Evolutionary conservation across 306 rosid genomes (phyloP).

Genomic region (Lathyrus oleraceus): DNA sequence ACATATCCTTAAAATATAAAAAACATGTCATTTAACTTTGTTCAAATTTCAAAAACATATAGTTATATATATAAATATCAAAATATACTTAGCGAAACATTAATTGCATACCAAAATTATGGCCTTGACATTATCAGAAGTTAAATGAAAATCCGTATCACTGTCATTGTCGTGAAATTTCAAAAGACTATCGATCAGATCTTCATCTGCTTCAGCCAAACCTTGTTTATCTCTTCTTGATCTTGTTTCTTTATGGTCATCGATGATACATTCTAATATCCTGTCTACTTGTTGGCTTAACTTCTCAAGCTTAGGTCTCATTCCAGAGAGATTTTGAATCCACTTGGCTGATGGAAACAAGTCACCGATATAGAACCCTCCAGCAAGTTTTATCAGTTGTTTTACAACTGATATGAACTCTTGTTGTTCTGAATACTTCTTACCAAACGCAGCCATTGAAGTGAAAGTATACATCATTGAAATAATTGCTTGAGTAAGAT

Average conservation of each 20-base stretch:
- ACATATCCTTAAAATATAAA: neutral
- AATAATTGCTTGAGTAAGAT: neutral
- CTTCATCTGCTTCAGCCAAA: neutral
- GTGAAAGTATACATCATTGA: neutral
- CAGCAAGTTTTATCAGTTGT: neutral
- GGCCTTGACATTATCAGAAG: neutral
- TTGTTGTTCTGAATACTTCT: neutral
- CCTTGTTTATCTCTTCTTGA: neutral
- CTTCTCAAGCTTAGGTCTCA: constrained; percentile 7
- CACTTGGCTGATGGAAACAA: neutral
- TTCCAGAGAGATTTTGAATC: constrained; percentile 1
- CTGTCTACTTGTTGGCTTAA: neutral
- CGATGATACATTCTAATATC: neutral
- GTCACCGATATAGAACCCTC: constrained; percentile 29
- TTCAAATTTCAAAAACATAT: neutral
- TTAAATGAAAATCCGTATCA: neutral
- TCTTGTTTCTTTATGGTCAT: neutral
- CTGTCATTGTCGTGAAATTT: neutral
- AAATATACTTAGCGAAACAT: neutral
- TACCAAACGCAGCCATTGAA: constrained; percentile 22
- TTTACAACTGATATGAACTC: neutral
- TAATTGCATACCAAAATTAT: neutral
- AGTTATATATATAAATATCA: too few relatives aligned
- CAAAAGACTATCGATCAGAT: neutral
- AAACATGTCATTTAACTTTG: neutral